These are phyloP conservation scores for Cyberlindnera meyerae DNA, from an alignment of 805 yeast genomes.

Conservation along the genomic window DNA sequence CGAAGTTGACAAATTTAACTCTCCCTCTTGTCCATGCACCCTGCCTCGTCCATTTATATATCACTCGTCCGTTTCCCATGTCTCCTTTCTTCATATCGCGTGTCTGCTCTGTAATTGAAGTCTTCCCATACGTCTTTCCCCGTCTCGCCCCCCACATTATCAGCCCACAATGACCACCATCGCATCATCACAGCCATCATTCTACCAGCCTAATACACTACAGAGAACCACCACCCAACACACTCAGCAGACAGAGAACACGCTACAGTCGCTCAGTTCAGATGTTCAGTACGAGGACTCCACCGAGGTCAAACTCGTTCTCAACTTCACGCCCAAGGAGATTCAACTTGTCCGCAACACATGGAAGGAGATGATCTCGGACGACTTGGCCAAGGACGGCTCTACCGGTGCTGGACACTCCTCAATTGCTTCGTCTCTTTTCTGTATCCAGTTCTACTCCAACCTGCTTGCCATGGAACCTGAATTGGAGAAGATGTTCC, in stretches of 20 bases:
- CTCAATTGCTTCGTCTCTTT: constrained; percentile 51
- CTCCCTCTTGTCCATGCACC: too few species aligned
- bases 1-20: too few species aligned
- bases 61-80: too few species aligned
- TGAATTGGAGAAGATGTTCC: constrained; percentile 57
- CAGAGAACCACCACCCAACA: constrained; percentile 3
- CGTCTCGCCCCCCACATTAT: too few species aligned
- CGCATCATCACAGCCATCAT: background rate
- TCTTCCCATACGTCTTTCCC: too few species aligned
- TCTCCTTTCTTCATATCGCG: too few species aligned
- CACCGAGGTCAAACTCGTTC: constrained; percentile 23
- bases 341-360: constrained; percentile 31
- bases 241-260: constrained; percentile 4
- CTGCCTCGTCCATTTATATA: too few species aligned
- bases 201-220: constrained; percentile 4
- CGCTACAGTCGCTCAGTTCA: constrained; percentile 17
- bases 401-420: constrained; percentile 9
- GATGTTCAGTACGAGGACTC: constrained; percentile 14
- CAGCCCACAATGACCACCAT: too few species aligned
- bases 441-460: constrained; percentile 72
- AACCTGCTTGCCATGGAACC: constrained; percentile 62
- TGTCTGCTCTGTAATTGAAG: too few species aligned
- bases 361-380: constrained; percentile 36
- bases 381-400: constrained; percentile 23
- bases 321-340: constrained; percentile 30